Percentiles rank a stretch among this genome's conserved stretches.
These are phyloP conservation scores for Salix purpurea DNA, from an alignment of 345 rosid genomes.

Conservation along the genomic window DNA sequence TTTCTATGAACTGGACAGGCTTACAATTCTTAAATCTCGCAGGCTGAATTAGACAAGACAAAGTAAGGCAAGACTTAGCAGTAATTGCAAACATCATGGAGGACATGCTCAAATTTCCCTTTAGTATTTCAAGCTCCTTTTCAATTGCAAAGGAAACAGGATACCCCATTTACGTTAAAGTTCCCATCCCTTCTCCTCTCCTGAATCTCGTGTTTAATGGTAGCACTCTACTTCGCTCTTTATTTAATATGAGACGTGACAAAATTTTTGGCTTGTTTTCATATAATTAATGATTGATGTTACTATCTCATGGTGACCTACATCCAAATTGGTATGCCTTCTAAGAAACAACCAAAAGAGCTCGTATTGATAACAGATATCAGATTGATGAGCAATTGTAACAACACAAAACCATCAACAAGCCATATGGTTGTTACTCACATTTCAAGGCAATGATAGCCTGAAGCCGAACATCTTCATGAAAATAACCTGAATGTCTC, in stretches of 20 bases:
- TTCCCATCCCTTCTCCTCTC: background rate
- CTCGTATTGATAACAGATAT: background rate
- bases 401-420: background rate
- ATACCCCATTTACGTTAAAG: background rate
- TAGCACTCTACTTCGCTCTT: background rate
- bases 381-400: background rate
- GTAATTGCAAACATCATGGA: background rate
- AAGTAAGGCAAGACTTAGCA: background rate
- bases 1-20: background rate
- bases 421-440: slow-evolving; percentile 35
- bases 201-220: background rate
- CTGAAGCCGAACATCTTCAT: slow-evolving; percentile 98
- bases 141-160: background rate
- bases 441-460: slow-evolving; percentile 81
- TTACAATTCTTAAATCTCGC: background rate
- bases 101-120: background rate
- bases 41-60: background rate
- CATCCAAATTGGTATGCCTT: background rate
- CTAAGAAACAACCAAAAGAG: background rate
- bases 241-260: background rate
- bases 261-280: background rate
- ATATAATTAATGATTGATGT: background rate
- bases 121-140: background rate
- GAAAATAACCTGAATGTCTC: slow-evolving; percentile 84
- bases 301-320: background rate